A percentile compares a stretch with the other conserved stretches of the same genome.
These are phyloP conservation scores for Dictyophora rubrovolvata DNA, from an alignment of 768 basidiomycete species.

Conservation along the genomic window DNA sequence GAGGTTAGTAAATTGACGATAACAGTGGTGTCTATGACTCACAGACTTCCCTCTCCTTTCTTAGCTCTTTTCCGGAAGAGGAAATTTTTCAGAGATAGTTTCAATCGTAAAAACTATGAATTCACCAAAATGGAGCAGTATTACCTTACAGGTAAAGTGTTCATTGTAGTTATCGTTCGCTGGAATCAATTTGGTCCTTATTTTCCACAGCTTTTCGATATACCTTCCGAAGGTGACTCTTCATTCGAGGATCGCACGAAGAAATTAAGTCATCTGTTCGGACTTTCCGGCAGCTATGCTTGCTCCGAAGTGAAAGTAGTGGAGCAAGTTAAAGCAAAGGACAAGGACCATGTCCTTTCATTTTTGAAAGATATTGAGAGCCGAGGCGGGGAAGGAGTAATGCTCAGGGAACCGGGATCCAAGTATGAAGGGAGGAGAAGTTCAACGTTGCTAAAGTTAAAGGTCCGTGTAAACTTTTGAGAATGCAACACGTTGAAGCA, in stretches of 20 bases:
- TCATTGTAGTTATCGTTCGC: neutral
- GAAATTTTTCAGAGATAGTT: slow-evolving; percentile 46
- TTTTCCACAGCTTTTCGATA: slow-evolving; percentile 41
- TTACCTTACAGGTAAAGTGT: slow-evolving; percentile 38
- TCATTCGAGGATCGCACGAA: slow-evolving; percentile 44
- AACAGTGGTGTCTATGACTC: neutral
- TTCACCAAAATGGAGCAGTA: slow-evolving; percentile 45
- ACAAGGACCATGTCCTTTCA: slow-evolving; percentile 41
- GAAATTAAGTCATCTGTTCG: slow-evolving; percentile 26
- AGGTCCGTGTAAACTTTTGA: slow-evolving; percentile 21
- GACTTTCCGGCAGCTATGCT: slow-evolving; percentile 33
- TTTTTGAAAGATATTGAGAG: slow-evolving; percentile 44
- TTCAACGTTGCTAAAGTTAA: slow-evolving; percentile 42
- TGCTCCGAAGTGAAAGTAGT: slow-evolving; percentile 37
- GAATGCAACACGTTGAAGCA: neutral
- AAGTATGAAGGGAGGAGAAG: slow-evolving; percentile 42
- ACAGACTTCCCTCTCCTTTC: neutral
- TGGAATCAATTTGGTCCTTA: neutral
- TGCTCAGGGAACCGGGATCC: slow-evolving; percentile 44
- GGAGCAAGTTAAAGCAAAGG: slow-evolving; percentile 34
- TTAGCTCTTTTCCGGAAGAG: slow-evolving; percentile 42
- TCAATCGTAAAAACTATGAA: slow-evolving; percentile 50
- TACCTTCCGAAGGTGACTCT: slow-evolving; percentile 36
- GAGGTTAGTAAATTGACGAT: slow-evolving; percentile 19
- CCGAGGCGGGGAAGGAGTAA: slow-evolving; percentile 48